phyloP scores from a whole-genome alignment of 805 yeast genomes.

The Saccharomyces jurei region DNA sequence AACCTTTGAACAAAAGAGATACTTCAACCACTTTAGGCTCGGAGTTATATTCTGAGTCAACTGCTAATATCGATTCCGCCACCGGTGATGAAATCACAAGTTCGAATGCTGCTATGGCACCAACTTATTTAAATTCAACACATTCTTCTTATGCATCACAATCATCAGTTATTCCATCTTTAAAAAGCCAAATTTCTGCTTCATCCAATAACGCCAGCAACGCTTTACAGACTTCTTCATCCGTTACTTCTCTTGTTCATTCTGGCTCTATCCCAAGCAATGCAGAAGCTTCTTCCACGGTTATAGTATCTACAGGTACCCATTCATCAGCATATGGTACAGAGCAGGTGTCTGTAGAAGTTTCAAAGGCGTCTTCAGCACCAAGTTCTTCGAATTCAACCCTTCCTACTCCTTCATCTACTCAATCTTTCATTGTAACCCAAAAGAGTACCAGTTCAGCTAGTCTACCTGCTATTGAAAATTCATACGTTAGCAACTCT shows the following conservation, averaged over 20 bases:
- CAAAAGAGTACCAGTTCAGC: not conserved
- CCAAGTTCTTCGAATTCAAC: slow-evolving; percentile 1
- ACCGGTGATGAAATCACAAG: slow-evolving; percentile 2
- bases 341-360: not conserved
- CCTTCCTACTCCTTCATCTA: not conserved
- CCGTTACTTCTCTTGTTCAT: not conserved
- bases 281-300: not conserved
- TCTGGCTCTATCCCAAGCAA: not conserved
- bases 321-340: not conserved
- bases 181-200: not conserved
- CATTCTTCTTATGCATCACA: not conserved
- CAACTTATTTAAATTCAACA: not conserved
- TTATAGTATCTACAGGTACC: slow-evolving; percentile 4
- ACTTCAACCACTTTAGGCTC: slow-evolving; percentile 8
- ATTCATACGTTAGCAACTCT: not conserved
- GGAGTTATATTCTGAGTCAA: slow-evolving; percentile 3
- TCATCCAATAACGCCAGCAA: not conserved
- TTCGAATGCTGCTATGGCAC: not conserved
- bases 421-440: not conserved
- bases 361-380: slow-evolving; percentile 1
- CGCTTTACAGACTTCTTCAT: not conserved
- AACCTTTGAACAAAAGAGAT: slow-evolving; percentile 5
- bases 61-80: slow-evolving; percentile 5
- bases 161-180: not conserved
- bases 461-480: not conserved